Evolutionary conservation across 1,139 yeast genomes (phyloP), one percentile per base, ranked within the genome.

Genomic region (Yamadazyma diddensiae): DNA sequence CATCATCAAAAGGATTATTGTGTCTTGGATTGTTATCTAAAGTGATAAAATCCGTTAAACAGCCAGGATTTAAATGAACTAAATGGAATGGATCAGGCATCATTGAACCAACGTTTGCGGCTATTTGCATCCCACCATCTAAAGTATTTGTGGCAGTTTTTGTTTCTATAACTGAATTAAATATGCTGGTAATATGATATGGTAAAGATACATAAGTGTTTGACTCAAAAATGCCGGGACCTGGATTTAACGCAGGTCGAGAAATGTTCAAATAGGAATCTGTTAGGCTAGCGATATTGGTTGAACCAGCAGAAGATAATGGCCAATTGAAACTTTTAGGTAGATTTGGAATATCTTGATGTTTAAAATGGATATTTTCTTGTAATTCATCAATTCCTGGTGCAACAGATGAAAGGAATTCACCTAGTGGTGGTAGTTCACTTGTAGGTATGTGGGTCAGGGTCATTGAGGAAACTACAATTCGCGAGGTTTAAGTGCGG

Each of bases 1-100:
- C 24, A 24, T 36, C 39, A 15, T 21, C 38, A 28, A 27, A 30
- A 5, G 40, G 34, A 24, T 39, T 29, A 18, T 16, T 14, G 22
- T 27, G 25, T 18, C 46, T 28, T 7, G 36, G 26, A 22, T 37
- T 27, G 28, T 40, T 44, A 25, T 45, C 35, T 11, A 54, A 29
- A 4, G 49, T 54, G 5, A 59, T 21, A 2, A 59, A 45, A 10
- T 52, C 49, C 1, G 70, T 53, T 19, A 71, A 42, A 43, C 81
- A 75, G 0, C 82, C 80, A 0, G 82, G 81, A 26, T 70, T 75
- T 36, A 74, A 52, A 44, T 69, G 76, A 14, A 75, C 77, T 29
- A 62, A 57, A 36, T 65, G 63, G 46, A 69, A 76, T 1, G 77
- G 74, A 46, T 77, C 83, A 8, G 76, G 71, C 26, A 55, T 44